phyloP scores from a whole-genome alignment of 2,329 filamentous ascomycete species.

The Hypoxylon sp. region DNA sequence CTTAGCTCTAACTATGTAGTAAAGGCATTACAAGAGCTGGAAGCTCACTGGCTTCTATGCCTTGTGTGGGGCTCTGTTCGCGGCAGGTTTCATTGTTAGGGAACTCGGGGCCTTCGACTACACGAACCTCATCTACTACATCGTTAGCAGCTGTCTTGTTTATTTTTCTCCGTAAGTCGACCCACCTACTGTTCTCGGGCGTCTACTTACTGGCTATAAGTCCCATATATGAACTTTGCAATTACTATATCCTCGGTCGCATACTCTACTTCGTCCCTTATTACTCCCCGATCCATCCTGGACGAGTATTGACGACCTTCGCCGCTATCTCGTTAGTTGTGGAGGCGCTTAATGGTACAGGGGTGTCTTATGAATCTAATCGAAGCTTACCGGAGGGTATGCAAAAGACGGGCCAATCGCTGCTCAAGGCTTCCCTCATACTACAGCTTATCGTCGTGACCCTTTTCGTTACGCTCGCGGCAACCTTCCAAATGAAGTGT shows the following conservation, averaged over 20 bases:
- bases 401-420: conserved; percentile 60
- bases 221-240: conserved; percentile 69
- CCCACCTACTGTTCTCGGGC: not conserved
- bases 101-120: conserved; percentile 65
- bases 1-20: conserved; percentile 6
- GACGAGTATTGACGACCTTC: conserved; percentile 60
- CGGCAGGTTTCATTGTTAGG: conserved; percentile 67
- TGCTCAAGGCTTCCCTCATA: conserved; percentile 66
- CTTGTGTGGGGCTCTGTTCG: conserved; percentile 68
- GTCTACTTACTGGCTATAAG: conserved; percentile 50
- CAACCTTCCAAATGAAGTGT: conserved; percentile 64
- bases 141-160: conserved; percentile 59
- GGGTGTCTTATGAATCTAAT: conserved; percentile 64
- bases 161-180: conserved; percentile 55
- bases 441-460: conserved; percentile 69
- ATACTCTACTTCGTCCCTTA: conserved; percentile 72
- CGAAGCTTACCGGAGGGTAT: conserved; percentile 56
- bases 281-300: conserved; percentile 64
- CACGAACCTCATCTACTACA: conserved; percentile 59
- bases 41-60: conserved; percentile 68
- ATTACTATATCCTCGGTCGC: conserved; percentile 71
- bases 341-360: conserved; percentile 64
- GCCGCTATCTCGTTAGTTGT: conserved; percentile 62
- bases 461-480: conserved; percentile 65
- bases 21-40: conserved; percentile 70